phyloP scores from a whole-genome alignment of 2,329 filamentous ascomycete genomes.

The Lecanoromycetidae sp. region DNA sequence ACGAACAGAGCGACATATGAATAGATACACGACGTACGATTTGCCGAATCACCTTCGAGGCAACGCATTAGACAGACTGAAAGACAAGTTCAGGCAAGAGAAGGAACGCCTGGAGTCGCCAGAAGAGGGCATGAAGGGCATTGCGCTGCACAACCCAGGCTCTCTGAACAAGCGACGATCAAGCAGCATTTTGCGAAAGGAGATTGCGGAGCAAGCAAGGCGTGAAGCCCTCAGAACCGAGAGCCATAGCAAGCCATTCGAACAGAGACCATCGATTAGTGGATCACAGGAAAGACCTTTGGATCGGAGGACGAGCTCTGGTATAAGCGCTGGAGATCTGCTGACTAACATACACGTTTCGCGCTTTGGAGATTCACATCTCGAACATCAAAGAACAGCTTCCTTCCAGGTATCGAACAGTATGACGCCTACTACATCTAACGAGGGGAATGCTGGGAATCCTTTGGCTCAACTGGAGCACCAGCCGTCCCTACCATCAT shows the following conservation, averaged over 20 bases:
- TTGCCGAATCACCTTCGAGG: conserved; percentile 83
- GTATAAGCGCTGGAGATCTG: conserved; percentile 63
- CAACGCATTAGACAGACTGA: conserved; percentile 67
- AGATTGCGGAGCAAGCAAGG: conserved; percentile 60
- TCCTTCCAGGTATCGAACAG: not conserved
- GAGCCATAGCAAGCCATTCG: not conserved
- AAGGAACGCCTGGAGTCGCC: conserved; percentile 60
- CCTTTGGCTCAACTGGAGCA: conserved; percentile 36
- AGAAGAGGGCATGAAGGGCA: conserved; percentile 80
- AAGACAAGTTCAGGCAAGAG: conserved; percentile 84
- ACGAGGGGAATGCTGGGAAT: conserved; percentile 28
- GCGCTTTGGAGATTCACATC: conserved; percentile 30
- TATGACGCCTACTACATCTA: not conserved
- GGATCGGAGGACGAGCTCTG: too few species aligned
- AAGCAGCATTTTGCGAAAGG: conserved; percentile 63
- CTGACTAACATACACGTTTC: conserved; percentile 64
- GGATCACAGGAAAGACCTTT: too few species aligned
- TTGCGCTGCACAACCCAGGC: conserved; percentile 78
- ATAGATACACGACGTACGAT: conserved; percentile 81
- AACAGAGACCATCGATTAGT: not conserved
- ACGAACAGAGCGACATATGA: conserved; percentile 85
- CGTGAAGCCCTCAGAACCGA: conserved; percentile 35
- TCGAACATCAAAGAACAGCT: not conserved
- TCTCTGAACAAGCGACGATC: conserved; percentile 56
- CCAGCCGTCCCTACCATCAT: conserved; percentile 26